phyloP scores from a whole-genome alignment of 2,329 filamentous ascomycete species.

The Zymoseptoria passerinii region DNA sequence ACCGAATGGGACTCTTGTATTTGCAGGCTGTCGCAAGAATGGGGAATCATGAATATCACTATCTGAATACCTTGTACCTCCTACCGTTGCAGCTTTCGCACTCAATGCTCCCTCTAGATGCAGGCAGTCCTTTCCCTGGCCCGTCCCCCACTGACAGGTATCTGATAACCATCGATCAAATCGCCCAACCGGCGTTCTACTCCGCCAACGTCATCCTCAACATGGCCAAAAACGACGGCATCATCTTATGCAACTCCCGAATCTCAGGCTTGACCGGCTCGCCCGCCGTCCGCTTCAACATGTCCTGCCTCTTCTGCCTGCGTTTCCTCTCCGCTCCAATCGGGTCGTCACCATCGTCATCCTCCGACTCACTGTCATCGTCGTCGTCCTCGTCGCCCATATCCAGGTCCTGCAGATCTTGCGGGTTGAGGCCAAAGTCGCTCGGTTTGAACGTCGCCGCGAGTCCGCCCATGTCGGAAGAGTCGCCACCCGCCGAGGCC shows the following conservation, averaged over 20 bases:
- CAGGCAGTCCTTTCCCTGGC: neutral
- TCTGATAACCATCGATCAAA: neutral
- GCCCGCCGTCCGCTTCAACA: constrained; percentile 44
- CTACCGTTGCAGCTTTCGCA: neutral
- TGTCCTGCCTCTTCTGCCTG: constrained; percentile 68
- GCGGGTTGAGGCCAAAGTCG: constrained; percentile 84
- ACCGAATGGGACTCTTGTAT: neutral
- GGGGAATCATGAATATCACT: neutral
- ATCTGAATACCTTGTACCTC: neutral
- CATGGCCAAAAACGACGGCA: constrained; percentile 29
- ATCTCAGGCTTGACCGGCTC: constrained; percentile 32
- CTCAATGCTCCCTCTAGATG: neutral
- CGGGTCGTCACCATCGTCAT: constrained; percentile 64
- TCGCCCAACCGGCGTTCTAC: constrained; percentile 3
- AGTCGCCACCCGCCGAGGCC: constrained; percentile 64
- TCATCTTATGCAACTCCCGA: constrained; percentile 28
- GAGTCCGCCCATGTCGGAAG: constrained; percentile 47
- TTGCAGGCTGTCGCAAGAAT: neutral
- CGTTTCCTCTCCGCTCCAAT: constrained; percentile 78
- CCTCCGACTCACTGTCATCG: constrained; percentile 63
- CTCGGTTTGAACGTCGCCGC: constrained; percentile 57
- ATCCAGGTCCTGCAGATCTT: constrained; percentile 70
- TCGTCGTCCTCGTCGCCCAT: constrained; percentile 56
- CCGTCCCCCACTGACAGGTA: constrained; percentile 2
- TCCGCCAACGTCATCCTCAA: constrained; percentile 30